Percentiles rank a stretch among this genome's conserved stretches.
Conservation (phyloP, 768 basidiomycete species). For the Suillus decipiens region DNA sequence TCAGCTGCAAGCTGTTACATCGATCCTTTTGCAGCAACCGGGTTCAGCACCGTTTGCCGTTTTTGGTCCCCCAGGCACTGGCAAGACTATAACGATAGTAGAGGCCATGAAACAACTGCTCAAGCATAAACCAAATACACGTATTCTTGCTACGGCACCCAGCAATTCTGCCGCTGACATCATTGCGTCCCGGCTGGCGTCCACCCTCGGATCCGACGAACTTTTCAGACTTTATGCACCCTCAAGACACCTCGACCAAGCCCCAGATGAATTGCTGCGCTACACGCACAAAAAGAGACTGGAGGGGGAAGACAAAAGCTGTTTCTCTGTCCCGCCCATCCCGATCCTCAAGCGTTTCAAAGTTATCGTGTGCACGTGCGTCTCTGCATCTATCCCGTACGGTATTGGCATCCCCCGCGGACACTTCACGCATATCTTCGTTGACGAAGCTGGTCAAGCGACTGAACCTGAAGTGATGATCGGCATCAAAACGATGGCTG, state of each 20-base stretch:
- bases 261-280: slow-evolving; percentile 39
- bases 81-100: slow-evolving; percentile 66
- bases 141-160: slow-evolving; percentile 65
- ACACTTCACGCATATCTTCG: slow-evolving; percentile 67
- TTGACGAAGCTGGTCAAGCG: slow-evolving; percentile 75
- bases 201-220: slow-evolving; percentile 32
- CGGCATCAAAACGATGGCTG: slow-evolving; percentile 60
- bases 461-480: slow-evolving; percentile 70
- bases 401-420: slow-evolving; percentile 60
- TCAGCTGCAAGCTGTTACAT: slow-evolving; percentile 50
- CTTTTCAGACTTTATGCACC: slow-evolving; percentile 59
- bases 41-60: slow-evolving; percentile 59
- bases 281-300: slow-evolving; percentile 42
- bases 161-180: slow-evolving; percentile 70
- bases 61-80: slow-evolving; percentile 69
- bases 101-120: slow-evolving; percentile 64
- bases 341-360: slow-evolving; percentile 43
- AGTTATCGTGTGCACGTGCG: slow-evolving; percentile 66
- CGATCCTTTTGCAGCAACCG: slow-evolving; percentile 43
- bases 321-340: slow-evolving; percentile 41
- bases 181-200: slow-evolving; percentile 46
- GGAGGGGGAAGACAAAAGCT: slow-evolving; percentile 1
- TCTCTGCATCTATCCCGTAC: slow-evolving; percentile 57
- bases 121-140: slow-evolving; percentile 37
- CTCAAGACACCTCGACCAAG: slow-evolving; percentile 38